Conservation (phyloP, 306 rosid genomes). For the Elaeagnus macrophylla region DNA sequence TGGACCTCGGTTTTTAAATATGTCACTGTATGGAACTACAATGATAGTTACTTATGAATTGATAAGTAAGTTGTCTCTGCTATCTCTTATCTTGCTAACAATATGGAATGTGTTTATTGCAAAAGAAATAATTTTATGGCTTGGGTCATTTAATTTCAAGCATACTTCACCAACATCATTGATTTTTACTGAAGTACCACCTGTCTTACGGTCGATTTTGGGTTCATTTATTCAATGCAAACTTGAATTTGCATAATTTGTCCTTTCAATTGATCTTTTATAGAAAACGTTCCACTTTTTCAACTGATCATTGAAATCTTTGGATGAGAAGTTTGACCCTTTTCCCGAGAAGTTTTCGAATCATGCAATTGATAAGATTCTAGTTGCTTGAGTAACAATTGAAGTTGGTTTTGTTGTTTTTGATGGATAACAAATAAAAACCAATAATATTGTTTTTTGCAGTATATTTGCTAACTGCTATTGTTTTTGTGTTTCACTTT, state of each 20-base stretch:
- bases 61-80: constrained; percentile 46
- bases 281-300: too few species aligned
- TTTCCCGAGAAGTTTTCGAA: too few species aligned
- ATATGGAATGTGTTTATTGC: background rate
- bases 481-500: constrained; percentile 11
- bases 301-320: too few species aligned
- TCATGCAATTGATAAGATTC: too few species aligned
- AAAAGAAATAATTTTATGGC: constrained; percentile 5
- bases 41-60: constrained; percentile 88
- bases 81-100: constrained; percentile 4
- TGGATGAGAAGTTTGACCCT: too few species aligned
- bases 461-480: constrained; percentile 2
- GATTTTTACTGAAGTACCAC: constrained; percentile 7
- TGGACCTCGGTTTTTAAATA: constrained; percentile 75
- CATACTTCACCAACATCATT: background rate
- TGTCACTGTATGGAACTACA: constrained; percentile 83
- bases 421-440: too few species aligned
- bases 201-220: background rate
- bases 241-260: background rate
- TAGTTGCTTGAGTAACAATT: too few species aligned
- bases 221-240: background rate
- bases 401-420: too few species aligned
- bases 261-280: too few species aligned
- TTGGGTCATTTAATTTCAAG: background rate
- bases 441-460: background rate